Evolutionary conservation across 2,329 filamentous ascomycete species (phyloP).

Genomic region (Acrocalymma vagum): DNA sequence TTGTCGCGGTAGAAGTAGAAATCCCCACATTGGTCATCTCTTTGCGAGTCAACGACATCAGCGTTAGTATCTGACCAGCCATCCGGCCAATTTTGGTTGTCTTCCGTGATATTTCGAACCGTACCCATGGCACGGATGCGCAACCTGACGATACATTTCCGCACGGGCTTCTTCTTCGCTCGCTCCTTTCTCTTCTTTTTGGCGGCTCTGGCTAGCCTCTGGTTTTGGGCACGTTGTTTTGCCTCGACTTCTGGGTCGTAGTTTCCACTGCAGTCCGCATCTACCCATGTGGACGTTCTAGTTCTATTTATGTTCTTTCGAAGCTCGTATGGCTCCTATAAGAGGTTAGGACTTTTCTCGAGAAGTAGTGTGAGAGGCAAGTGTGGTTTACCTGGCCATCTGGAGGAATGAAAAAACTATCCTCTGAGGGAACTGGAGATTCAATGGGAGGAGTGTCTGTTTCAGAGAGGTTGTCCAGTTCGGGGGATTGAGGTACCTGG

Average conservation of each 20-base stretch:
- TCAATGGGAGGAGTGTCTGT: not conserved
- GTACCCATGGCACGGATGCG: constrained; percentile 22
- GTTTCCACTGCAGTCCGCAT: constrained; percentile 47
- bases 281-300: constrained; percentile 37
- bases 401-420: constrained; percentile 16
- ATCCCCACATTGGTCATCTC: too few species aligned
- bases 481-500: too few species aligned
- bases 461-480: too few species aligned
- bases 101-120: constrained; percentile 30
- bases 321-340: constrained; percentile 26
- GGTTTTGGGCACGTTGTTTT: constrained; percentile 6
- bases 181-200: constrained; percentile 19
- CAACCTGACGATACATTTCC: constrained; percentile 29
- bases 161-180: constrained; percentile 3
- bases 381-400: constrained; percentile 14
- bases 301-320: constrained; percentile 33
- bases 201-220: constrained; percentile 17
- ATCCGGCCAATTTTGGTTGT: constrained; percentile 37
- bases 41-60: too few species aligned
- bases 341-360: constrained; percentile 10
- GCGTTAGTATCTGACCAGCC: constrained; percentile 28
- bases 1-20: constrained; percentile 18
- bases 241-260: constrained; percentile 40
- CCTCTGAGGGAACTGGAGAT: constrained; percentile 21
- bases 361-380: not conserved